Evolutionary conservation across 2,329 filamentous ascomycete species (phyloP).

Genomic region (Chaetomium strumarium): DNA sequence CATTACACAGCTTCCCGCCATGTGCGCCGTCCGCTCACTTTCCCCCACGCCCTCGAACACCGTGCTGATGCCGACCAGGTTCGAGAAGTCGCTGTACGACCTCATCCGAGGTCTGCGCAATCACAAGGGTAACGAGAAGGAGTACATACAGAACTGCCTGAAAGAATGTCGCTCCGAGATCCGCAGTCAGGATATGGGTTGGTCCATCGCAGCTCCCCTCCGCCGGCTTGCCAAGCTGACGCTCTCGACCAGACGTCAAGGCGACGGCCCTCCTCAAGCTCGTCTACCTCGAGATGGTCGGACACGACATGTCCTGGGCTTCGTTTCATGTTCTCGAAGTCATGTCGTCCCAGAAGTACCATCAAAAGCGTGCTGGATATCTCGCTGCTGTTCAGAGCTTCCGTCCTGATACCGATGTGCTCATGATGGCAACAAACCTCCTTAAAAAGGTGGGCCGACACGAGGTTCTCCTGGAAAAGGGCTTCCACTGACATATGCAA

Average conservation of each 20-base stretch:
- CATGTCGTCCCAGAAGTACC: conserved; percentile 93
- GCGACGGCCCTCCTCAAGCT: conserved; percentile 93
- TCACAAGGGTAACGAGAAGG: conserved; percentile 90
- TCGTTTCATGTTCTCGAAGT: conserved; percentile 98
- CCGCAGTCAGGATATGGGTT: conserved; percentile 86
- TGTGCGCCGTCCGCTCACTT: conserved; percentile 18
- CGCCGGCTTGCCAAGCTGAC: conserved; percentile 15
- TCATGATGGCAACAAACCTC: conserved; percentile 95
- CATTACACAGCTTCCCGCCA: conserved; percentile 15
- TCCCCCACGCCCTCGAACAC: not conserved
- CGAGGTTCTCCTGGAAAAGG: conserved; percentile 28
- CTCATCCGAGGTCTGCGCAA: conserved; percentile 94
- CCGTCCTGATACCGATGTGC: conserved; percentile 86
- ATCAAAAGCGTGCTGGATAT: conserved; percentile 93
- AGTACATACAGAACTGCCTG: conserved; percentile 88
- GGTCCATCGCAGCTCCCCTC: conserved; percentile 27
- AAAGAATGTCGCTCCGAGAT: conserved; percentile 96
- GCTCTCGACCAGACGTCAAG: conserved; percentile 66
- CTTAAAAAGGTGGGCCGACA: conserved; percentile 66
- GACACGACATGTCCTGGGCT: conserved; percentile 99
- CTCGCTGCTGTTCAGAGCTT: conserved; percentile 95
- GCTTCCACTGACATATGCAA: conserved; percentile 27
- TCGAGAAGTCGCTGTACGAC: conserved; percentile 98
- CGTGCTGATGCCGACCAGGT: conserved; percentile 55
- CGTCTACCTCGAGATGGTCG: conserved; percentile 97